A percentile compares a stretch with the other conserved stretches of the same genome.
Conservation (phyloP, 495 filamentous ascomycete genomes). For the Darksidea phi region DNA sequence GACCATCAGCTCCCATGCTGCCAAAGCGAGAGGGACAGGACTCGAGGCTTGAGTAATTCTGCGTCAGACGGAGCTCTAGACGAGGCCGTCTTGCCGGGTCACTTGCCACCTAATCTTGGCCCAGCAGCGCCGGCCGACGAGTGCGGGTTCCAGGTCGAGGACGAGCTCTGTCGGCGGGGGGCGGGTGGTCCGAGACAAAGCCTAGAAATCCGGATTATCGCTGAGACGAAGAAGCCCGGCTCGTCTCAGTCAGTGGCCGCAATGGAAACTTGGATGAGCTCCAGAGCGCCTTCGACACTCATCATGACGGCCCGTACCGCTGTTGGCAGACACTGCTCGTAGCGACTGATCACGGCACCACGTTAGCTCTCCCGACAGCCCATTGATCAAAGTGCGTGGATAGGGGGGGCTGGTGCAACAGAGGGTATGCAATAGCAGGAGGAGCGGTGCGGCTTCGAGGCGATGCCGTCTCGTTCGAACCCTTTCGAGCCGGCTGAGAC, state of each 20-base stretch:
- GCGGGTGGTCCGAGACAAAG: conserved; percentile 28
- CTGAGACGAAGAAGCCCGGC: not conserved
- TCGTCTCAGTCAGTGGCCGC: not conserved
- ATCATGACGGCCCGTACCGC: conserved; percentile 32
- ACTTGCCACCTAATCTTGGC: conserved; percentile 5
- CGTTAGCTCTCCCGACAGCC: conserved; percentile 7
- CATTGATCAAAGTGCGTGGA: not conserved
- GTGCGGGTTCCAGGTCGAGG: not conserved
- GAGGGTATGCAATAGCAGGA: not conserved
- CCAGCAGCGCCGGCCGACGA: not conserved
- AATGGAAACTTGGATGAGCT: too few species aligned
- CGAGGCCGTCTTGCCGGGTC: conserved; percentile 1
- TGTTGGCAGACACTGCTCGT: conserved; percentile 29
- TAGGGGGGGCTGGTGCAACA: conserved; percentile 8
- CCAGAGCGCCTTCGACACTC: not conserved
- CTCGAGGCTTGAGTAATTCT: not conserved
- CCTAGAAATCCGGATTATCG: conserved; percentile 6
- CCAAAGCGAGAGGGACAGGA: conserved; percentile 1
- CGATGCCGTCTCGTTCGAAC: conserved; percentile 6
- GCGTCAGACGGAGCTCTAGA: not conserved
- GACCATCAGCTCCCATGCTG: not conserved
- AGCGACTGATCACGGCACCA: conserved; percentile 20
- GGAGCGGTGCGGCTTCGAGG: not conserved
- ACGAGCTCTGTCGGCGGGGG: conserved; percentile 1
- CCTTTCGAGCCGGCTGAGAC: conserved; percentile 20